Conservation (phyloP, 371 early-diverging fungal species). For the Dichotomocladium elegans region DNA sequence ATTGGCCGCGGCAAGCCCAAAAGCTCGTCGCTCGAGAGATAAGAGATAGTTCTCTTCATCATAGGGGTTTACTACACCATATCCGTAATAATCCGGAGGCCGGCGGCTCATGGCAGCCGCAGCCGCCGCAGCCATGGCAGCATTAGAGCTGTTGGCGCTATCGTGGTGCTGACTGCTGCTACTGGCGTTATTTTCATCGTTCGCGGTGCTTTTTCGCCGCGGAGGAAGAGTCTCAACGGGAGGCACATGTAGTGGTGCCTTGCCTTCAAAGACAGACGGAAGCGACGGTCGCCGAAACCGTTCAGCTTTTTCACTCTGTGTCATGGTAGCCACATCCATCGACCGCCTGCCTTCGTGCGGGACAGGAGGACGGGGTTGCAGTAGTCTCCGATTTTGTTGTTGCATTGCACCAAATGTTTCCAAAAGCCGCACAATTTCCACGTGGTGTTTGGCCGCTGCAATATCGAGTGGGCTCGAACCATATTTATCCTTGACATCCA, state of each 20-base stretch:
- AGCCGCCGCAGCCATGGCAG: neutral
- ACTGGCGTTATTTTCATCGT: neutral
- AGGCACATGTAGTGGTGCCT: constrained; percentile 14
- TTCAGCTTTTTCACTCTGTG: constrained; percentile 17
- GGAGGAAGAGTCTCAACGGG: constrained; percentile 18
- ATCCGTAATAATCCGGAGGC: constrained; percentile 22
- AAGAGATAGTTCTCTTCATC: constrained; percentile 32
- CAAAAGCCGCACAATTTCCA: constrained; percentile 36
- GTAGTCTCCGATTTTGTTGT: constrained; percentile 2
- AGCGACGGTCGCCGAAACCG: constrained; percentile 28
- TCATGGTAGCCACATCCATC: constrained; percentile 12
- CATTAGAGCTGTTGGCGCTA: too few species aligned
- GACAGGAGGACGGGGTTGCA: neutral
- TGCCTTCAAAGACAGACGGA: constrained; percentile 30
- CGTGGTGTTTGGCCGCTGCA: constrained; percentile 56
- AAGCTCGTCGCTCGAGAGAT: constrained; percentile 40
- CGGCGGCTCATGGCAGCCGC: too few species aligned
- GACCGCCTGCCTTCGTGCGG: constrained; percentile 6
- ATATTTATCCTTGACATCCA: constrained; percentile 61
- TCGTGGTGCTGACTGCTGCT: neutral
- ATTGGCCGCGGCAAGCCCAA: constrained; percentile 8
- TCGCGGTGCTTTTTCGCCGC: neutral
- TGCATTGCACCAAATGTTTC: constrained; percentile 13
- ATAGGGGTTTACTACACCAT: constrained; percentile 19
- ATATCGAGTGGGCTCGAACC: constrained; percentile 58